Conservation (phyloP, 352 stramenopile genomes). For the Thalassiosira sp. region DNA sequence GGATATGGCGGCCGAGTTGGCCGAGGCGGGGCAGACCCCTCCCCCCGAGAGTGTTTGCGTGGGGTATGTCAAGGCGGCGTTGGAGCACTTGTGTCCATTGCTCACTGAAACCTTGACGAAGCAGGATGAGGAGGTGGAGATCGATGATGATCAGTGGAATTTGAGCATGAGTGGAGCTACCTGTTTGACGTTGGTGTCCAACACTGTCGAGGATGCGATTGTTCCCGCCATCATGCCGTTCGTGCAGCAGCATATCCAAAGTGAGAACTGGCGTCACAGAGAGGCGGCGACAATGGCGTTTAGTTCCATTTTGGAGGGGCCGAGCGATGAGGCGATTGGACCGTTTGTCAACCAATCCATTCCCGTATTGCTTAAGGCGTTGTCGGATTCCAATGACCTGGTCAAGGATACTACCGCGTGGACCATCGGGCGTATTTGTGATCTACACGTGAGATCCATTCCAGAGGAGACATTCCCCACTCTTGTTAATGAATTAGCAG, state of each 20-base stretch:
- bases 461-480: slow-evolving; percentile 88
- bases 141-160: slow-evolving; percentile 93
- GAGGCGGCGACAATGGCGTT: slow-evolving; percentile 97
- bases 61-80: slow-evolving; percentile 88
- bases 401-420: slow-evolving; percentile 96
- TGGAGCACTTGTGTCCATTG: slow-evolving; percentile 89
- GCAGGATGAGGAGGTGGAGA: slow-evolving; percentile 88
- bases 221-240: slow-evolving; percentile 92
- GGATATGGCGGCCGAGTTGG: slow-evolving; percentile 88
- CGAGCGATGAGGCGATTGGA: slow-evolving; percentile 89
- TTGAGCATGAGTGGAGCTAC: slow-evolving; percentile 92
- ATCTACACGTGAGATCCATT: slow-evolving; percentile 91
- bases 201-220: slow-evolving; percentile 90
- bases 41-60: slow-evolving; percentile 80
- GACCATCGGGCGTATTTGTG: slow-evolving; percentile 94
- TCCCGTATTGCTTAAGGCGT: slow-evolving; percentile 89
- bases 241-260: slow-evolving; percentile 93
- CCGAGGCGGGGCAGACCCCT: slow-evolving; percentile 59
- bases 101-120: slow-evolving; percentile 92
- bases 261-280: slow-evolving; percentile 91
- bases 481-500: slow-evolving; percentile 83
- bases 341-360: slow-evolving; percentile 91
- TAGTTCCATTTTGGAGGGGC: slow-evolving; percentile 93
- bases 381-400: slow-evolving; percentile 85
- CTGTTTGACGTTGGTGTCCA: slow-evolving; percentile 91